Evolutionary conservation across 352 stramenopile genomes (phyloP), one percentile per base, ranked within the genome.

Genomic region (Globisporangium echinulatum): DNA sequence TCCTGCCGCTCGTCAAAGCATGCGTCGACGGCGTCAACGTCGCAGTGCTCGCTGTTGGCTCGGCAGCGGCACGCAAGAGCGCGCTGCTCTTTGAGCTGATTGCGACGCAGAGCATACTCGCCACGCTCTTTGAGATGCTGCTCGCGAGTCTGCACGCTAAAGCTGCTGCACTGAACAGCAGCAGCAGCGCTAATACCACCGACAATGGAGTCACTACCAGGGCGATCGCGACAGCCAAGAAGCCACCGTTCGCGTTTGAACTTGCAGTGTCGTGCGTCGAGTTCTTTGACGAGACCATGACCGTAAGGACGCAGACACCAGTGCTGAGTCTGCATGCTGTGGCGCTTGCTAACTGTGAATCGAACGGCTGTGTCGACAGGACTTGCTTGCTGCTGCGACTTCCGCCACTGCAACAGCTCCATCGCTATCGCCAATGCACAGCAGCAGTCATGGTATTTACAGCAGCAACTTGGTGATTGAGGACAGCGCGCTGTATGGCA

Each of bases 11-110:
- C 5, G 51, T 75, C 4, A 69, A 70, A 7, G 72, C 77, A 0
- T 78, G 64, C 10, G 68, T 71, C 3, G 75, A 89, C 63, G 79
- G 77, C 17, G 73, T 89, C 38, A 82, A 87, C 56, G 70, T 69
- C 7, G 65, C 69, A 5, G 52, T 80, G 14, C 66, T 89, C 0
- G 68, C 64, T 2, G 37, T 85, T 15, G 77, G 79, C 10, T 82
- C 77, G 38, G 58, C 65, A 0, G 67, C 69, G 46, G 66, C 73
- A 6, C 59, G 56, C 33, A 82, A 75, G 50, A 74, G 52, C 46
- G 66, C 66, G 6, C 54, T 81, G 37, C 37, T 89, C 5, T 81
- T 85, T 42, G 62, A 64, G 17, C 64, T 57, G 11, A 70, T 73
- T 52, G 36, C 54, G 7, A 52, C 69, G 0, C 53, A 75, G 11